Conservation (phyloP, 1,284 basidiomycete genomes). For the Malassezia restricta region DNA sequence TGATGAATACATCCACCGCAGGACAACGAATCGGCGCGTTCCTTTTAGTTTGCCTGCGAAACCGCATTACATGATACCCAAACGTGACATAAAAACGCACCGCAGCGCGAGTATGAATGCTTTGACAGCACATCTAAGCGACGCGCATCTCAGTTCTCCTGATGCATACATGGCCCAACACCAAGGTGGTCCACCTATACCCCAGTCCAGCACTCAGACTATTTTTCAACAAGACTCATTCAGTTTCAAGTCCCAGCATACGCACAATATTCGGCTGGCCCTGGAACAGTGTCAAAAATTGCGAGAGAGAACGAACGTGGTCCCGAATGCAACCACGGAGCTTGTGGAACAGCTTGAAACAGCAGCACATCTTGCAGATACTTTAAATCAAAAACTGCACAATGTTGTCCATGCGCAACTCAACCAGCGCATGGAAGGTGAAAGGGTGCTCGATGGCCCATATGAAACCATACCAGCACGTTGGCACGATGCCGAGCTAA, state of each 20-base stretch:
- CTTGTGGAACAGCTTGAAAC: slow-evolving; percentile 20
- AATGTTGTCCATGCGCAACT: too few relatives aligned
- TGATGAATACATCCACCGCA: not conserved
- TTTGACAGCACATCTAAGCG: not conserved
- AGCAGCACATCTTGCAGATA: slow-evolving; percentile 20
- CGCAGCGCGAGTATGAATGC: not conserved
- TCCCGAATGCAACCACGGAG: not conserved
- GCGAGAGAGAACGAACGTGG: not conserved
- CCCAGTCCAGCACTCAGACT: too few relatives aligned
- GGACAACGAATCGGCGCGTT: not conserved
- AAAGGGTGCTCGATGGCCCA: not conserved
- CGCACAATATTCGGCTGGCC: not conserved
- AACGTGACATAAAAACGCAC: not conserved
- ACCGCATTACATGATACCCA: not conserved
- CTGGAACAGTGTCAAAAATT: not conserved
- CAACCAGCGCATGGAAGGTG: not conserved
- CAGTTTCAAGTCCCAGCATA: not conserved
- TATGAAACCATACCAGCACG: not conserved
- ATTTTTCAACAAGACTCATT: too few relatives aligned
- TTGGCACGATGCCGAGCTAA: slow-evolving; percentile 20
- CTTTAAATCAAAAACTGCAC: slow-evolving; percentile 28
- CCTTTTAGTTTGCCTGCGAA: not conserved
- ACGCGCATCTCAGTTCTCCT: not conserved
- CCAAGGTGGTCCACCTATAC: not conserved
- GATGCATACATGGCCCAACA: not conserved